Conservation (phyloP, 176 grass and related monocot genomes). For the Carex littledalei region DNA sequence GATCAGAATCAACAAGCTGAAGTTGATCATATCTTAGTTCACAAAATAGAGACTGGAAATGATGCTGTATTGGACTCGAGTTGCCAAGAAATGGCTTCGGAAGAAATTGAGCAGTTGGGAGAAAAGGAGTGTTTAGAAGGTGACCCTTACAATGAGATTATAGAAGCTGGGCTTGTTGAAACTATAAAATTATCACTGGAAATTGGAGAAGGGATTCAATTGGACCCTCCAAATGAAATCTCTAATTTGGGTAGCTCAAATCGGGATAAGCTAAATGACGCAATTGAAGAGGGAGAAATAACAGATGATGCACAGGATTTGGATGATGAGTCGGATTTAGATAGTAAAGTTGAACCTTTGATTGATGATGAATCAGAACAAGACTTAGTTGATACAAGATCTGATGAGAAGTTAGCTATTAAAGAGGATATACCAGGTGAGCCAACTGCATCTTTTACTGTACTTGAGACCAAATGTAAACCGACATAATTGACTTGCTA, state of each 20-base stretch:
- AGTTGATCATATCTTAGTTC: not conserved
- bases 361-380: conserved; percentile 34
- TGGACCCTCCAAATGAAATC: not conserved
- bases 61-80: not conserved
- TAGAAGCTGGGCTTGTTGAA: not conserved
- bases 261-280: conserved; percentile 1
- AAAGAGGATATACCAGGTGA: not conserved
- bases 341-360: conserved; percentile 25
- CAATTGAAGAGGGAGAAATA: conserved; percentile 85
- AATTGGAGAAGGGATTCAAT: not conserved
- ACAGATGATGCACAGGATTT: conserved; percentile 51
- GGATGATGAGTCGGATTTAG: conserved; percentile 20
- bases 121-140: not conserved
- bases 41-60: not conserved
- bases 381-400: conserved; percentile 13
- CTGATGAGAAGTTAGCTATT: conserved; percentile 23
- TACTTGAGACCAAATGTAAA: not conserved
- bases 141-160: not conserved
- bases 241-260: conserved; percentile 5
- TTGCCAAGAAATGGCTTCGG: not conserved
- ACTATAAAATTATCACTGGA: not conserved
- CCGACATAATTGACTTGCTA: not conserved
- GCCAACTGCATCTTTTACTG: conserved; percentile 1
- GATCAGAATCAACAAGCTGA: not conserved
- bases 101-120: not conserved